Conservation (phyloP, 2,329 filamentous ascomycete species). For the Cladosporium sp. region DNA sequence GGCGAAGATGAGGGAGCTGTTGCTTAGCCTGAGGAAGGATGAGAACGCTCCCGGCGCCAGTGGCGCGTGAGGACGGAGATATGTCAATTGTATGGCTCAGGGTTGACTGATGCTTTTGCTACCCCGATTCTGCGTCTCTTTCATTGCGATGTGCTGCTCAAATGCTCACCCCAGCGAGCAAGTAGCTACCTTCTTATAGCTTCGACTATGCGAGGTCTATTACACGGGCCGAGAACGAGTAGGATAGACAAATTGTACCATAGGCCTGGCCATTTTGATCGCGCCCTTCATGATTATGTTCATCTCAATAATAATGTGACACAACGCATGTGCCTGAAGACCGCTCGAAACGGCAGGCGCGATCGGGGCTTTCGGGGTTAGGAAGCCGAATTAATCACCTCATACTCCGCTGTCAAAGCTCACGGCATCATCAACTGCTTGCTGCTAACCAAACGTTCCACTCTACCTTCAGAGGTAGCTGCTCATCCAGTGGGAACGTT, state of each 20-base stretch:
- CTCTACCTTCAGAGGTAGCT: too few relatives aligned
- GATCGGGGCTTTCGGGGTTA: background rate
- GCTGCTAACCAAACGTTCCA: background rate
- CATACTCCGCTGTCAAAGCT: background rate
- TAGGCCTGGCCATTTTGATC: background rate
- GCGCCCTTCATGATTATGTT: background rate
- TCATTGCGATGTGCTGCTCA: background rate
- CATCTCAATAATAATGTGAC: background rate
- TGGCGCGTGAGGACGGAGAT: slow-evolving; percentile 34
- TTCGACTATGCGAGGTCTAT: background rate
- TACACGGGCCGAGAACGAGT: background rate
- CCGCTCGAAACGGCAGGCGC: background rate
- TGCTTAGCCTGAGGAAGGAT: slow-evolving; percentile 86
- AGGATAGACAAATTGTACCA: slow-evolving; percentile 10
- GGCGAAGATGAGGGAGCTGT: slow-evolving; percentile 88
- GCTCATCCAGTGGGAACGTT: too few relatives aligned
- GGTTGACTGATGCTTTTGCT: background rate
- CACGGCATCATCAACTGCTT: background rate
- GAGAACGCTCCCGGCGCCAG: slow-evolving; percentile 69
- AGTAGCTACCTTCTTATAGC: background rate
- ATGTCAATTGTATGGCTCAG: background rate
- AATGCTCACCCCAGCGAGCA: slow-evolving; percentile 9
- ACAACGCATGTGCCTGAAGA: too few relatives aligned
- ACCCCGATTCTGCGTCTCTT: background rate
- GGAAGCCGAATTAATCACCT: background rate